These are phyloP conservation scores for Gaillardinia entomophila DNA, from an alignment of 805 yeast genomes.

Conservation along the genomic window DNA sequence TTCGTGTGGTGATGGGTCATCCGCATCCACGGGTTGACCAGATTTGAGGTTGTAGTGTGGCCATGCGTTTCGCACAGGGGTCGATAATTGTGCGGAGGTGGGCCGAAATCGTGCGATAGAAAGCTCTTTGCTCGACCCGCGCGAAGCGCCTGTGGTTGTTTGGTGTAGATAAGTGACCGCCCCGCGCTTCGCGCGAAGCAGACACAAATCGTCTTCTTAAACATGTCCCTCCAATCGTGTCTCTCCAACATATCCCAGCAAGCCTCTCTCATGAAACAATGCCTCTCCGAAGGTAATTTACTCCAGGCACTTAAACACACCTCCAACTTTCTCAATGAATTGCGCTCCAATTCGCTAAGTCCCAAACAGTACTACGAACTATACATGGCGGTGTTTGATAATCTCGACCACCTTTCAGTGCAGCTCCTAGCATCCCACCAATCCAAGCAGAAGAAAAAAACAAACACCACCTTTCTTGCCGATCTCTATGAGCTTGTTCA, in stretches of 20 bases:
- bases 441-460: slow-evolving; percentile 44
- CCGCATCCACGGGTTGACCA: too few relatives aligned
- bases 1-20: too few relatives aligned
- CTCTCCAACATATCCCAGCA: slow-evolving; percentile 56
- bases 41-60: too few relatives aligned
- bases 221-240: slow-evolving; percentile 24
- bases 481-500: slow-evolving; percentile 93
- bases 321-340: slow-evolving; percentile 72
- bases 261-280: slow-evolving; percentile 67
- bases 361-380: slow-evolving; percentile 94
- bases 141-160: too few relatives aligned
- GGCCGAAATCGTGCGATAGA: too few relatives aligned
- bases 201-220: too few relatives aligned
- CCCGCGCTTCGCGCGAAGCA: too few relatives aligned
- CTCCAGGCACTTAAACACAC: slow-evolving; percentile 89
- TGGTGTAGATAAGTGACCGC: too few relatives aligned
- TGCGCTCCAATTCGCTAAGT: slow-evolving; percentile 66
- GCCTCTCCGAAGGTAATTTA: slow-evolving; percentile 58
- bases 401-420: slow-evolving; percentile 60
- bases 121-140: too few relatives aligned
- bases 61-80: too few relatives aligned
- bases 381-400: slow-evolving; percentile 79
- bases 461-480: slow-evolving; percentile 44
- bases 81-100: too few relatives aligned
- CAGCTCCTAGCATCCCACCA: slow-evolving; percentile 66